These are phyloP conservation scores for Linaria vulgaris DNA, from an alignment of 257 asterid genomes.

Conservation along the genomic window DNA sequence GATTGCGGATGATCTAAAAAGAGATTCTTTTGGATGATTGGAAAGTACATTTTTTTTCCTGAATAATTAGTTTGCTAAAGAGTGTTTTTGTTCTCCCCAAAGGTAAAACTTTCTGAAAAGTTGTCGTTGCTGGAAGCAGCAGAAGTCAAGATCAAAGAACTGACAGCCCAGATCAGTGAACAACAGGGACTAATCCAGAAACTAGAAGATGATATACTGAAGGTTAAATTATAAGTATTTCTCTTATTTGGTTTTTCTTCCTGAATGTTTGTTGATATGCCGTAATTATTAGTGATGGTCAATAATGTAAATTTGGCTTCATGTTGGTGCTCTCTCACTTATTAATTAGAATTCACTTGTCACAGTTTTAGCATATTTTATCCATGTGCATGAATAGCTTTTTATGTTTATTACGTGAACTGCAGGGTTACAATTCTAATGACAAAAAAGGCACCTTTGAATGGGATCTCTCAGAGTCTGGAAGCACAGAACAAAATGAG, in stretches of 20 bases:
- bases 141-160: slow-evolving; percentile 65
- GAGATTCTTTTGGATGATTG: slow-evolving; percentile 9
- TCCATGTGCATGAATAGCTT: slow-evolving; percentile 10
- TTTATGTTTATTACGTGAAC: slow-evolving; percentile 18
- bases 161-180: slow-evolving; percentile 61
- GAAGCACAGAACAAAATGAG: slow-evolving; percentile 66
- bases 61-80: slow-evolving; percentile 20
- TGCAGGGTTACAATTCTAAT: slow-evolving; percentile 90
- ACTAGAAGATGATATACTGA: slow-evolving; percentile 92
- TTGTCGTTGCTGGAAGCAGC: slow-evolving; percentile 83
- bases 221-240: slow-evolving; percentile 42
- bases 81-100: slow-evolving; percentile 28
- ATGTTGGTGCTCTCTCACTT: slow-evolving; percentile 3
- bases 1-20: slow-evolving; percentile 19
- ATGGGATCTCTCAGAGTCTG: slow-evolving; percentile 95
- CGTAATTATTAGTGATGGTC: slow-evolving; percentile 13
- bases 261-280: slow-evolving; percentile 7
- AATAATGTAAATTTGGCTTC: slow-evolving; percentile 3
- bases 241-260: slow-evolving; percentile 11
- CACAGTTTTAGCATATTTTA: slow-evolving; percentile 10
- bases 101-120: slow-evolving; percentile 88
- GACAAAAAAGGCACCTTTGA: slow-evolving; percentile 63
- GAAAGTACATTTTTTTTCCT: slow-evolving; percentile 8
- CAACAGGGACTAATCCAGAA: slow-evolving; percentile 92
- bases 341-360: slow-evolving; percentile 18